Percentiles rank a stretch among this genome's conserved stretches.
Evolutionary conservation across 2,329 filamentous ascomycete genomes (phyloP).

Genomic region (Microsporum audouinii): DNA sequence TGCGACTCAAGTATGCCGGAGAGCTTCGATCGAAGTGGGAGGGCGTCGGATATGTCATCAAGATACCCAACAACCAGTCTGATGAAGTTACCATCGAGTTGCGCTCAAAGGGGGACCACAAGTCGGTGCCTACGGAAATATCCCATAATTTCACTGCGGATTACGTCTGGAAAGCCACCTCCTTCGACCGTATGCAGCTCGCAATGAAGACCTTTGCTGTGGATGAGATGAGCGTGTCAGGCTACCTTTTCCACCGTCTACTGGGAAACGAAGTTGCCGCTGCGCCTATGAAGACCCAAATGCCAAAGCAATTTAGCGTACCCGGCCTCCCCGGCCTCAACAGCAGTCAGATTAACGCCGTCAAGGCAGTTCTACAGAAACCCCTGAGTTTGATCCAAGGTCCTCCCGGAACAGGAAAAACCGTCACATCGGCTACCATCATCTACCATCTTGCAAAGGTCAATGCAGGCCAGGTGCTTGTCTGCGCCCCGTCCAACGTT

Average conservation of each 20-base stretch:
- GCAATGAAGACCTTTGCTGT: conserved; percentile 99
- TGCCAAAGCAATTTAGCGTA: conserved; percentile 94
- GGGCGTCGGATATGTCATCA: conserved; percentile 96
- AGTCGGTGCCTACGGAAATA: conserved; percentile 88
- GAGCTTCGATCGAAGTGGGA: conserved; percentile 90
- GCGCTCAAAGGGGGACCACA: conserved; percentile 88
- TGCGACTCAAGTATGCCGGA: conserved; percentile 93
- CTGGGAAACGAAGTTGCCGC: conserved; percentile 90
- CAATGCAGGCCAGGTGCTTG: conserved; percentile 85
- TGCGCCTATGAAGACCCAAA: conserved; percentile 86
- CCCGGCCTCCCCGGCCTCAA: conserved; percentile 91
- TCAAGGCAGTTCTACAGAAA: conserved; percentile 87
- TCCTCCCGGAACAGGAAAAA: conserved; percentile 94
- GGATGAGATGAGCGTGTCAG: conserved; percentile 95
- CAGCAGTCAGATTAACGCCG: conserved; percentile 87
- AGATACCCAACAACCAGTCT: conserved; percentile 98
- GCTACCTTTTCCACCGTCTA: conserved; percentile 95
- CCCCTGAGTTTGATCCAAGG: conserved; percentile 94
- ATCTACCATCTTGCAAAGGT: conserved; percentile 96
- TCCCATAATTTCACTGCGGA: conserved; percentile 97
- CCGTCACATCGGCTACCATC: conserved; percentile 94
- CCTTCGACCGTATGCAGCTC: conserved; percentile 97
- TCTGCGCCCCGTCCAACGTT: conserved; percentile 96
- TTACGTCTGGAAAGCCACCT: conserved; percentile 99
- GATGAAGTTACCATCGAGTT: conserved; percentile 94